phyloP scores from a whole-genome alignment of 2,329 filamentous ascomycete species.

The Pseudogymnoascus pannorum region DNA sequence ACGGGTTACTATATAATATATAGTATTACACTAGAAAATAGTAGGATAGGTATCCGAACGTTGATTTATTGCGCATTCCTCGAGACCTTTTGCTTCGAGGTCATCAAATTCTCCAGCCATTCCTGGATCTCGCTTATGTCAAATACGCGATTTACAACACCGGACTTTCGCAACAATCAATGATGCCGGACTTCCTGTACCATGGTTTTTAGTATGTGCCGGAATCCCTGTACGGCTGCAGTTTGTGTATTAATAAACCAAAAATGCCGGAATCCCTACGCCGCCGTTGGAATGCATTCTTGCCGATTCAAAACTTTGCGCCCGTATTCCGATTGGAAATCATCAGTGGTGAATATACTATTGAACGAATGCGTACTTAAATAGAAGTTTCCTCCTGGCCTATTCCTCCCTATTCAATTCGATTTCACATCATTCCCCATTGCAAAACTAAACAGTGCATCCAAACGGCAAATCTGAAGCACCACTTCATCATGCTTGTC shows the following conservation, averaged over 20 bases:
- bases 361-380: background rate
- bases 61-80: too few species aligned
- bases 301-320: background rate
- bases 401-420: background rate
- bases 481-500: slow-evolving; percentile 27
- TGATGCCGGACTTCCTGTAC: background rate
- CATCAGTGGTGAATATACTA: background rate
- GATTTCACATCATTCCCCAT: background rate
- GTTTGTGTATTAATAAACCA: too few species aligned
- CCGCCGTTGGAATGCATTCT: background rate
- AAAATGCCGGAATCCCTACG: background rate
- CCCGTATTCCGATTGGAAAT: background rate
- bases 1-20: too few species aligned
- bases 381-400: background rate
- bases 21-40: too few species aligned
- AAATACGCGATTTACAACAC: background rate
- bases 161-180: background rate
- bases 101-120: background rate
- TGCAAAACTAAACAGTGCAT: background rate
- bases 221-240: background rate
- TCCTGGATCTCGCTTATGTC: background rate
- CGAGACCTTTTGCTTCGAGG: too few species aligned
- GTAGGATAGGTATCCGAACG: too few species aligned
- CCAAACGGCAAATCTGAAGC: background rate
- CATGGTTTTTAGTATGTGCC: background rate